These are phyloP conservation scores for Leishmania arabica DNA, from an alignment of 208 protist genomes.

Conservation along the genomic window DNA sequence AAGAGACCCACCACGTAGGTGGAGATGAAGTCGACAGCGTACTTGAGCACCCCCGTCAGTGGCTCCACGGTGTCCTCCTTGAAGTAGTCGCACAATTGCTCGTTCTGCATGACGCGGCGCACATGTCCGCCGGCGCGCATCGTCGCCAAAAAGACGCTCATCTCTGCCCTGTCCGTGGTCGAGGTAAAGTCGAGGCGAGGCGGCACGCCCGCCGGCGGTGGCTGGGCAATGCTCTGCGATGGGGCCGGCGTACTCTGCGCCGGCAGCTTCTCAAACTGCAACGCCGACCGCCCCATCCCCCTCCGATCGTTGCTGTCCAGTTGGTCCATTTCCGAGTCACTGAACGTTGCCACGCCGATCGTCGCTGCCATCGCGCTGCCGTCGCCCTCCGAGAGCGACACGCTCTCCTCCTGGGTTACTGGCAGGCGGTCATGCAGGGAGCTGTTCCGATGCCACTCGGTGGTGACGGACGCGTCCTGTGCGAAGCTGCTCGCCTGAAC, in stretches of 20 bases:
- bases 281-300: background rate
- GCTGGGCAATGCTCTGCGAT: background rate
- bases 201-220: constrained; percentile 35
- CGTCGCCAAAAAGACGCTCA: constrained; percentile 56
- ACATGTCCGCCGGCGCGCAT: constrained; percentile 47
- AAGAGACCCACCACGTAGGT: constrained; percentile 31
- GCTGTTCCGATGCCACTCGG: constrained; percentile 1
- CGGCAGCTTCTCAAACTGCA: constrained; percentile 11
- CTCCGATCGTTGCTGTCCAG: background rate
- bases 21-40: constrained; percentile 22
- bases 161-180: constrained; percentile 56
- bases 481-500: background rate
- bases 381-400: constrained; percentile 6
- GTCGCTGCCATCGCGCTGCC: background rate
- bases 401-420: background rate
- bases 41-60: constrained; percentile 18
- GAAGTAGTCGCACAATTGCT: background rate
- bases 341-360: background rate
- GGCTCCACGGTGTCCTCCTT: constrained; percentile 17
- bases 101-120: constrained; percentile 42
- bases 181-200: constrained; percentile 82
- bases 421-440: background rate
- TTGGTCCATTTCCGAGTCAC: constrained; percentile 29
- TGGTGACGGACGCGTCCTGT: background rate
- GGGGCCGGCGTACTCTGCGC: background rate